Conservation (phyloP, 345 rosid species). For the Turnera subulata region DNA sequence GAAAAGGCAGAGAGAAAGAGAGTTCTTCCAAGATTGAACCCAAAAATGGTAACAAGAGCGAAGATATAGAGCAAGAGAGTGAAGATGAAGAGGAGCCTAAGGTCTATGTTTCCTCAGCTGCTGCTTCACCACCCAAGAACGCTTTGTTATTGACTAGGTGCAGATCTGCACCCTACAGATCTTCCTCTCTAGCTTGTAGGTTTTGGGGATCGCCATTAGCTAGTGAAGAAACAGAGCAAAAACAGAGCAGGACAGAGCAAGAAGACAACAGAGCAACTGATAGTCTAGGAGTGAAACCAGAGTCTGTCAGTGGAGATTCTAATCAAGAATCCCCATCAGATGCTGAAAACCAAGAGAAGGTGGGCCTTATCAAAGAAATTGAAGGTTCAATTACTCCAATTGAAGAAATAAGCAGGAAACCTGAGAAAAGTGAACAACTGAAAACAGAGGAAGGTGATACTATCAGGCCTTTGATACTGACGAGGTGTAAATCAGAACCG, state of each 20-base stretch:
- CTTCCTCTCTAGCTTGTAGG: slow-evolving; percentile 69
- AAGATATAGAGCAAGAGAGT: slow-evolving; percentile 11
- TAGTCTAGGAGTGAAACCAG: slow-evolving; percentile 26
- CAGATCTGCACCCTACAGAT: slow-evolving; percentile 83
- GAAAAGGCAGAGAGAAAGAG: slow-evolving; percentile 24
- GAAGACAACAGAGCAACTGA: slow-evolving; percentile 22
- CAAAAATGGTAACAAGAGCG: slow-evolving; percentile 20
- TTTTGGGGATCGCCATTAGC: slow-evolving; percentile 72
- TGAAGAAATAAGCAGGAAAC: slow-evolving; percentile 17
- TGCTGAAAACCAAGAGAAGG: slow-evolving; percentile 25
- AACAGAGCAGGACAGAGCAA: slow-evolving; percentile 24
- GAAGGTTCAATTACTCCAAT: slow-evolving; percentile 16
- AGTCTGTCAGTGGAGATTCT: slow-evolving; percentile 21
- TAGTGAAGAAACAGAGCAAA: slow-evolving; percentile 27
- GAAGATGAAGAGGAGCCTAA: slow-evolving; percentile 23
- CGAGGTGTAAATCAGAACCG: slow-evolving; percentile 87
- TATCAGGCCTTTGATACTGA: slow-evolving; percentile 40
- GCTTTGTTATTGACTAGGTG: slow-evolving; percentile 67
- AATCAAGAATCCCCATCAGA: slow-evolving; percentile 23
- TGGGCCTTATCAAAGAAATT: slow-evolving; percentile 19
- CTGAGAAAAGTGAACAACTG: slow-evolving; percentile 15
- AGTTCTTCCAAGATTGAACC: slow-evolving; percentile 31
- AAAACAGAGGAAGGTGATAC: slow-evolving; percentile 20
- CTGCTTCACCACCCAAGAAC: slow-evolving; percentile 59
- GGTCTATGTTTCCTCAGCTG: slow-evolving; percentile 28